phyloP scores from a whole-genome alignment of 1,284 basidiomycete species.

The Meripilus lineatus region DNA sequence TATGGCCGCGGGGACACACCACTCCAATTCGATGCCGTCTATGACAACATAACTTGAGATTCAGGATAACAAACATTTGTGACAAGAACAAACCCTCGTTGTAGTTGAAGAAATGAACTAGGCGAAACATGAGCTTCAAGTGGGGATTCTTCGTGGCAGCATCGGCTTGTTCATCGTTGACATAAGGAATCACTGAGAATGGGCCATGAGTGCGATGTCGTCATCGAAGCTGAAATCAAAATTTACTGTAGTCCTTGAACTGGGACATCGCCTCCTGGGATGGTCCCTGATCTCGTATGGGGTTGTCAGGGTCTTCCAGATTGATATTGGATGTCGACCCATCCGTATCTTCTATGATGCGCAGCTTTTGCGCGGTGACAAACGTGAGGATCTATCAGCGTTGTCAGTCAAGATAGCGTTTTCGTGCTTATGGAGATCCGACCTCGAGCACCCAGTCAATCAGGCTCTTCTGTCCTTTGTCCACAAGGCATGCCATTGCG shows the following conservation, averaged over 20 bases:
- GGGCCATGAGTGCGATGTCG: neutral
- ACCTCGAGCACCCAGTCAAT: slow-evolving; percentile 82
- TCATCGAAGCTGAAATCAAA: no score
- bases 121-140: slow-evolving; percentile 77
- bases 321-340: slow-evolving; percentile 34
- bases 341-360: slow-evolving; percentile 71
- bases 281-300: slow-evolving; percentile 44
- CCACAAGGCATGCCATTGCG: slow-evolving; percentile 69
- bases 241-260: slow-evolving; percentile 75
- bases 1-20: slow-evolving; percentile 73
- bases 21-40: slow-evolving; percentile 72
- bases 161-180: slow-evolving; percentile 66
- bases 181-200: slow-evolving; percentile 64
- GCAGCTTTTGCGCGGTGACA: slow-evolving; percentile 62
- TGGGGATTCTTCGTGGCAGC: slow-evolving; percentile 74
- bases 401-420: neutral
- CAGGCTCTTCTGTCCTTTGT: slow-evolving; percentile 57
- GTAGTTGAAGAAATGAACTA: slow-evolving; percentile 59
- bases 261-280: slow-evolving; percentile 69
- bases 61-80: neutral
- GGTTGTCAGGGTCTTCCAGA: slow-evolving; percentile 36
- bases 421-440: slow-evolving; percentile 20
- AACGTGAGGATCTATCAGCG: slow-evolving; percentile 58
- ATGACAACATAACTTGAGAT: slow-evolving; percentile 10
- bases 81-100: slow-evolving; percentile 47